A percentile compares a stretch with the other conserved stretches of the same genome.
These are phyloP conservation scores for Lodderomyces margitis DNA, from an alignment of 1,139 yeast genomes.

Conservation along the genomic window DNA sequence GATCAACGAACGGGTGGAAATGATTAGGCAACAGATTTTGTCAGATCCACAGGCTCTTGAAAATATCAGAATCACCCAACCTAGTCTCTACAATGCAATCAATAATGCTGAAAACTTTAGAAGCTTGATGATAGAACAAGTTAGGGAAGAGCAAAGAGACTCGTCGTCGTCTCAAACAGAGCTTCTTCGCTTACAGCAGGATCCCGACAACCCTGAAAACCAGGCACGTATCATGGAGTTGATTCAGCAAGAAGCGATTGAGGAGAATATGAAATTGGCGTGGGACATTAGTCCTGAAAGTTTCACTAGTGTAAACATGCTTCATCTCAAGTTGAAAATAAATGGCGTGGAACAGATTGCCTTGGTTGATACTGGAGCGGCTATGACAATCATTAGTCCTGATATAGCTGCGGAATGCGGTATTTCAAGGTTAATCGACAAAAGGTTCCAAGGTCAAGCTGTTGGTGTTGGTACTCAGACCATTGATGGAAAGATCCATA, in stretches of 20 bases:
- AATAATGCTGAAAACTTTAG: slow-evolving; percentile 55
- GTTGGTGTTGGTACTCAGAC: slow-evolving; percentile 85
- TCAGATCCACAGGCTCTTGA: slow-evolving; percentile 35
- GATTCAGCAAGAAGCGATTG: slow-evolving; percentile 69
- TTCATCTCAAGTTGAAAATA: slow-evolving; percentile 72
- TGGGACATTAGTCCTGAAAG: slow-evolving; percentile 88
- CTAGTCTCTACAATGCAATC: slow-evolving; percentile 43
- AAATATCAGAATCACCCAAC: slow-evolving; percentile 36
- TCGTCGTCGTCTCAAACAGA: slow-evolving; percentile 40
- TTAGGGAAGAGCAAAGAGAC: slow-evolving; percentile 19
- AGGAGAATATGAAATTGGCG: slow-evolving; percentile 76
- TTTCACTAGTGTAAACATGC: slow-evolving; percentile 79
- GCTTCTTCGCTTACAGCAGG: slow-evolving; percentile 46
- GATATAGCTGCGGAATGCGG: slow-evolving; percentile 72
- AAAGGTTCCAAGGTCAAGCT: slow-evolving; percentile 77
- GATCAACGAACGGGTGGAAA: slow-evolving; percentile 46
- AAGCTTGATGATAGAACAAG: slow-evolving; percentile 36
- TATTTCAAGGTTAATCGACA: slow-evolving; percentile 73
- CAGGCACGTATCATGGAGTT: slow-evolving; percentile 67
- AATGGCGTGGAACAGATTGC: slow-evolving; percentile 85
- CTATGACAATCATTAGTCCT: slow-evolving; percentile 79
- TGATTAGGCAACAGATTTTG: slow-evolving; percentile 47
- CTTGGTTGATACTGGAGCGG: slow-evolving; percentile 96
- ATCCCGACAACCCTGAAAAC: slow-evolving; percentile 74
- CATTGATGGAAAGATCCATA: slow-evolving; percentile 82